Base-by-base conservation (phyloP, 2,329 filamentous ascomycete genomes). In the Epichloe scottii region DNA sequence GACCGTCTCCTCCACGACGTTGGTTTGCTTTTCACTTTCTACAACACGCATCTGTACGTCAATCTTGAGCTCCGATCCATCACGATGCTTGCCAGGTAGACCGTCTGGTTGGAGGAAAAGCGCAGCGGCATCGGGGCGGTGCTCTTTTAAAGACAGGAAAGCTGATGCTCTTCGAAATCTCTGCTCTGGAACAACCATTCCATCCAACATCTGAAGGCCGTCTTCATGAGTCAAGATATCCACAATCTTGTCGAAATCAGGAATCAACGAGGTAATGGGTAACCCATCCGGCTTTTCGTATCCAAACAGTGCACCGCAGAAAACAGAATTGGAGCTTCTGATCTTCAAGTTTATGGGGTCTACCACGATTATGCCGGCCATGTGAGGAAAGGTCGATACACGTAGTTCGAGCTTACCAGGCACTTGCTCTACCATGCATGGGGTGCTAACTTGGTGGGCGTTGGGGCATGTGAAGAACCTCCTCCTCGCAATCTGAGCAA, bases 1-100 rank as follows among this genome's bases (percentile, higher is more conserved):
- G n/a, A 84, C 78, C 2, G 82, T 78, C 56, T 84, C 73, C 51
- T 84, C 77, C 49, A 78, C 75, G 54, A 80, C 72, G 50, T 75
- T 75, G 3, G 74, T 68, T 51, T 81, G 79, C 57, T 82, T 84
- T 59, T 91, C 89, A 64, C 87, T 95, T 69, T 91, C 89, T 15
- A 97, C 90, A 23, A 98, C 89, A 35, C 93, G 82, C 85, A 98
- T 89, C 68, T 98, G 93, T 33, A 96, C 83, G 64, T 98, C 93
- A 37, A 98, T 87, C 67, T 89, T 91, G 56, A 98, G 84, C 55
- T 93, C 87, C 0, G 87, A 85, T 3, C 93, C 91, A 64, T 98
- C 93, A 39, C 90, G 82, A 65, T 98, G 93, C 60, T 80, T 84
- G 1, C 89, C 93, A 5, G 84, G 81, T 40, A 98, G 73, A 12